phyloP scores from a whole-genome alignment of 371 early-diverging fungal species.

The Batkoa obscura region DNA sequence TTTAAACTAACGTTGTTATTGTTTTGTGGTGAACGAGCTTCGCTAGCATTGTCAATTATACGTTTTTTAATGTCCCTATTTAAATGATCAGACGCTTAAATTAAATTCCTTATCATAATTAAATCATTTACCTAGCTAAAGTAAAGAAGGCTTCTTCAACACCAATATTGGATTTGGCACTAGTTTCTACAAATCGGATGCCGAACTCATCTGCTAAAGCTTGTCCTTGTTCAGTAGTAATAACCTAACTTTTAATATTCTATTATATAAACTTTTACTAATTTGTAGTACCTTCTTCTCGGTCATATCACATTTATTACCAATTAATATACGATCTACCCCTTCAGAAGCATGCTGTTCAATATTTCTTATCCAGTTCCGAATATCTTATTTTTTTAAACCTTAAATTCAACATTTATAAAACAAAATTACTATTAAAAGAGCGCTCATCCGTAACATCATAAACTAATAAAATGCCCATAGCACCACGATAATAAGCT shows the following conservation, averaged over 20 bases:
- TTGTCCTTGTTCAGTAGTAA: constrained; percentile 57
- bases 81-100: too few relatives aligned
- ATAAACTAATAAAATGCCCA: constrained; percentile 98
- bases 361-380: constrained; percentile 97
- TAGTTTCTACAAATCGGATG: constrained; percentile 87
- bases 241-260: constrained; percentile 19
- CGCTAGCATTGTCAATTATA: constrained; percentile 29
- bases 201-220: constrained; percentile 70
- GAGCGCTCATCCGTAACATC: constrained; percentile 97
- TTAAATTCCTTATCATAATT: neutral
- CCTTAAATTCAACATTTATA: too few relatives aligned
- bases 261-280: constrained; percentile 10
- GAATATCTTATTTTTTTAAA: constrained; percentile 40
- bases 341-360: constrained; percentile 92
- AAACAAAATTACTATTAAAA: constrained; percentile 51
- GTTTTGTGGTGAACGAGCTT: constrained; percentile 12
- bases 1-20: constrained; percentile 3
- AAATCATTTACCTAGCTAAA: constrained; percentile 57
- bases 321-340: constrained; percentile 95
- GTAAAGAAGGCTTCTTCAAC: constrained; percentile 96
- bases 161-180: constrained; percentile 90
- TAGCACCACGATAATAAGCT: constrained; percentile 97
- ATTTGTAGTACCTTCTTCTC: constrained; percentile 61
- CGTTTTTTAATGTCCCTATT: constrained; percentile 43
- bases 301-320: constrained; percentile 94